Evolutionary conservation across 1,284 basidiomycete species (phyloP).

Genomic region (Rhodotorula sp.): DNA sequence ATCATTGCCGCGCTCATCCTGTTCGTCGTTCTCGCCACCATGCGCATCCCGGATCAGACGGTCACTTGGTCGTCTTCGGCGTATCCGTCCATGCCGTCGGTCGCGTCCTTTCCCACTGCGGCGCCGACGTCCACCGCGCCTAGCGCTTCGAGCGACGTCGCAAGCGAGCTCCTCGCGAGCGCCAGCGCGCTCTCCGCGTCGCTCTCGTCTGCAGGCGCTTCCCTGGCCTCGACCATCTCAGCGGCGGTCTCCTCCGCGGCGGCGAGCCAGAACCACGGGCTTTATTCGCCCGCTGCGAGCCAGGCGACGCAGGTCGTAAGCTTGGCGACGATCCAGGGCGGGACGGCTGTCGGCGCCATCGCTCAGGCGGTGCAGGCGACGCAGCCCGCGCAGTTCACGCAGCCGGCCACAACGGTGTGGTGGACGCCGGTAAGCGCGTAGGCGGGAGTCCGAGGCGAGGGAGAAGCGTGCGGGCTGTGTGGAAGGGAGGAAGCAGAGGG

Average conservation of each 20-base stretch:
- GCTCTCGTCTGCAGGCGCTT: background rate
- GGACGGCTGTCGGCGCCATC: background rate
- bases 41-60: conserved; percentile 1
- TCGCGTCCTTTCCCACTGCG: background rate
- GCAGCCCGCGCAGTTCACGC: background rate
- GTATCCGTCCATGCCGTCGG: background rate
- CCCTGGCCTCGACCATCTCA: background rate
- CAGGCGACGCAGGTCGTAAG: background rate
- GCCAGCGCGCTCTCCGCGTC: background rate
- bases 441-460: background rate
- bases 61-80: background rate
- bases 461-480: background rate
- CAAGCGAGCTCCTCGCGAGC: background rate
- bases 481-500: background rate
- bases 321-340: background rate
- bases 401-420: background rate
- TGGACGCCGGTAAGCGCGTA: background rate
- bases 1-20: conserved; percentile 34
- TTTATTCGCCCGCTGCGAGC: background rate
- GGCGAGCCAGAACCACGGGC: background rate
- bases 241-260: background rate
- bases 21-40: conserved; percentile 26
- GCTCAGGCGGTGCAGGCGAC: background rate
- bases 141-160: background rate
- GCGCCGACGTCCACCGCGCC: background rate